Evolutionary conservation across 306 rosid genomes (phyloP), one percentile per base, ranked within the genome.

Genomic region (Bauhinia variegata): DNA sequence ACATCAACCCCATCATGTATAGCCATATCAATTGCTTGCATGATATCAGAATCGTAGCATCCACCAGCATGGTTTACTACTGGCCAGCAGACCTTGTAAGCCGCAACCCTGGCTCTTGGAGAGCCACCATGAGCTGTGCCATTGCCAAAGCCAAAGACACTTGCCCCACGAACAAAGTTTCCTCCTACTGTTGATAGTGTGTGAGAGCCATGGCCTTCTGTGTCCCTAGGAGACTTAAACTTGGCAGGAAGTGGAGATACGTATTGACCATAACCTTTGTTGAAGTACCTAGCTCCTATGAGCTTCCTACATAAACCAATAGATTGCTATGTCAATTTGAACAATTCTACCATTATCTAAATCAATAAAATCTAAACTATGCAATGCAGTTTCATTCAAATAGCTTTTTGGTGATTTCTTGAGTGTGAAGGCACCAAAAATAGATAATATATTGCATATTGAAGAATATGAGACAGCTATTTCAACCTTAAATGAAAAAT

Each of bases 41-140:
- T 2, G 65, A 86, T 84, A 46, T 91, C 97, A 2, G 86, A 78
- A 16, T 86, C 95, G 41, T 67, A 77, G 77, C 95, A 88, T 11
- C 43, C 77, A 4, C 43, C 1, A 6, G 2, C 51, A 0, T 9
- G 64, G 8, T 73, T 8, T 8, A 76, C 0, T 4, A 70, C 56
- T 0, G 86, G 87, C 97, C 97, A 87, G 32, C 95, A 90, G 0
- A 88, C 95, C 76, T 86, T 91, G 71, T 87, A 91, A 14, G 85
- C 15, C 0, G 86, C 97, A 6, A 91, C 83, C 5, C 92, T 23
- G 14, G 97, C 92, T 62, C 46, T 80, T 0, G 97, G 95, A 7
- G 95, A 87, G 39, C 97, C 97, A 23, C 97, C 95, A 46, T 82
- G 65, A 28, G 97, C 97, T 3, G 91, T 88, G 42, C 95, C 97